phyloP scores from a whole-genome alignment of 257 asterid species.

The Przewalskia tangutica region DNA sequence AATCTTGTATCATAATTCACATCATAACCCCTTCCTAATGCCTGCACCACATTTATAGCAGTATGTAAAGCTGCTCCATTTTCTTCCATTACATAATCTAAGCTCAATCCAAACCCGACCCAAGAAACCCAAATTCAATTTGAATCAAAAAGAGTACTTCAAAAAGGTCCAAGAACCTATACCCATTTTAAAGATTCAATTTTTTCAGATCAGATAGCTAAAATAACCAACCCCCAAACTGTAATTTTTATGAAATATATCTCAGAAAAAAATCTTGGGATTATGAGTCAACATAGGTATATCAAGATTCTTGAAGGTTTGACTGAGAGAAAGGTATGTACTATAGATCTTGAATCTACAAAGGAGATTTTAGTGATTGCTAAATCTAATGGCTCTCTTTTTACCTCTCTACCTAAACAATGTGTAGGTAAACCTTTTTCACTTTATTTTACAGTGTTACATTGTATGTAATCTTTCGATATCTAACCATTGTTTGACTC shows the following conservation, averaged over 20 bases:
- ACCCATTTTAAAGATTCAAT: neutral
- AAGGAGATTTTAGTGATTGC: neutral
- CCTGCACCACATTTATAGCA: conserved; percentile 59
- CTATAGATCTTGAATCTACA: neutral
- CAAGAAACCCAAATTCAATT: neutral
- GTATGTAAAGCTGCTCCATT: conserved; percentile 82
- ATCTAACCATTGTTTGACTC: too few species aligned
- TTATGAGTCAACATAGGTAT: neutral
- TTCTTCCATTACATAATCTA: conserved; percentile 57
- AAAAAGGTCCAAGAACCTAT: neutral
- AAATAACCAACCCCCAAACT: neutral
- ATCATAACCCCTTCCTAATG: conserved; percentile 82
- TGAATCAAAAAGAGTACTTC: neutral
- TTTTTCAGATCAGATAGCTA: neutral
- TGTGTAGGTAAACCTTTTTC: neutral
- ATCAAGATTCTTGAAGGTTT: neutral
- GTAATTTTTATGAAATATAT: neutral
- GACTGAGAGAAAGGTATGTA: neutral
- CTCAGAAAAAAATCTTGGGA: neutral
- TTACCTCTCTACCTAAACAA: neutral
- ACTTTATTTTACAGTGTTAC: neutral
- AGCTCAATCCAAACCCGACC: neutral
- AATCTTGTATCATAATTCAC: conserved; percentile 82
- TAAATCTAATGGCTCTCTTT: neutral
- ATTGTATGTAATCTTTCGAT: too few species aligned